Base-by-base conservation (phyloP, 2,329 filamentous ascomycete genomes). In the Epicoccum nigrum region DNA sequence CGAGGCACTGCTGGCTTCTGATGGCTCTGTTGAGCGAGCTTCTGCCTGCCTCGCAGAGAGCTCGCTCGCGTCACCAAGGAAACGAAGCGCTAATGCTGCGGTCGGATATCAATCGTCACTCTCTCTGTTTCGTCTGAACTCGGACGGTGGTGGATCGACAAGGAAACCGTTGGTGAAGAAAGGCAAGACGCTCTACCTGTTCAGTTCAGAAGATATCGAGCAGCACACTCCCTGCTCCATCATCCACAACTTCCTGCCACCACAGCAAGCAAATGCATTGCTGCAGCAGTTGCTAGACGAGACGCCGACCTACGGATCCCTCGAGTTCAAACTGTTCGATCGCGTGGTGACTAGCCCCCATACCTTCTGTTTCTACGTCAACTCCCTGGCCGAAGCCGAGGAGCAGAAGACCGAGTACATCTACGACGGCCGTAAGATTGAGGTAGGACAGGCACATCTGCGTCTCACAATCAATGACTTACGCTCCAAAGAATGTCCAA, bases 161-260 rank as follows among this genome's bases (percentile, higher is more conserved):
- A 69, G 71, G 52, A 77, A 78, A 58, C 57, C 81, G 0, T 74
- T 89, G 53, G 86, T 88, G 0, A 88, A 84, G 64, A 95, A 88
- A 68, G 93, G 92, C 11, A 84, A 85, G 61, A 97, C 93, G 0
- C 74, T 97, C 2, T 89, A 93, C 67, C 79, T 97, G 0, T 97
- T 89, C 72, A 85, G 89, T 33, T 89, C 92, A 0, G 79, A 85
- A 31, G 92, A 96, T 62, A 84, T 97, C 37, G 88, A 90, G 40
- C 81, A 83, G 19, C 83, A 96, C 67, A 96, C 93, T 0, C 92
- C 94, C 1, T 97, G 92, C 74, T 92, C 90, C 9, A 89, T 97
- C 59, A 86, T 97, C 47, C 92, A 96, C 73, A 94, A 96, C 65
- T 97, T 97, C 62, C 79, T 99, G 0, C 86, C 90, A 0, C 23